A percentile compares a stretch with the other conserved stretches of the same genome.
These are phyloP conservation scores for Catenaria anguillulae DNA, from an alignment of 371 early-diverging fungal species.

Conservation along the genomic window DNA sequence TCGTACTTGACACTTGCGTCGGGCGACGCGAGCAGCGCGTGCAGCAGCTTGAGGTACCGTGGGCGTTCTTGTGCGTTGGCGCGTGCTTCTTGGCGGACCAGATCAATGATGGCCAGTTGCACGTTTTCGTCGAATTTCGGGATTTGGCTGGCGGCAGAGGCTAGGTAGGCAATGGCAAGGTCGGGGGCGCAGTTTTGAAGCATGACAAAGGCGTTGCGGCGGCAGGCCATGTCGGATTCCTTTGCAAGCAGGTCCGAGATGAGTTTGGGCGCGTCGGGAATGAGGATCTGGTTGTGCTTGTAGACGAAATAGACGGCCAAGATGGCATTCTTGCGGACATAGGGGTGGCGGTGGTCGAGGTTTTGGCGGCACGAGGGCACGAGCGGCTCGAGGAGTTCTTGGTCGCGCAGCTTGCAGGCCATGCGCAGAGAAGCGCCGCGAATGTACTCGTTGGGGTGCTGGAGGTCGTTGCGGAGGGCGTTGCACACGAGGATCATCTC, in stretches of 20 bases:
- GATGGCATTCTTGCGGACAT: constrained; percentile 96
- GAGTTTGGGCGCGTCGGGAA: constrained; percentile 91
- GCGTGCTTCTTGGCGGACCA: constrained; percentile 82
- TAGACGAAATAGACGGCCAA: constrained; percentile 79
- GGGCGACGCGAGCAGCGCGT: constrained; percentile 60
- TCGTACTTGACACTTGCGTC: constrained; percentile 90
- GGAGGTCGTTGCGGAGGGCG: constrained; percentile 90
- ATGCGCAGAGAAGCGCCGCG: constrained; percentile 90
- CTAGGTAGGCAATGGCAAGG: constrained; percentile 70
- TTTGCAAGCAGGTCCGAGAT: constrained; percentile 58
- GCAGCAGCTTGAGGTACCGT: constrained; percentile 73
- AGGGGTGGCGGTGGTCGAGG: constrained; percentile 90
- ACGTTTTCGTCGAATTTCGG: constrained; percentile 72
- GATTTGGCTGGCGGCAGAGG: constrained; percentile 53
- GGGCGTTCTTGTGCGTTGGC: constrained; percentile 63
- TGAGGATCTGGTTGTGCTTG: constrained; percentile 68
- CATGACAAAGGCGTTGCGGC: constrained; percentile 87
- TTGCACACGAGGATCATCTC: constrained; percentile 96
- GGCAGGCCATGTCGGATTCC: constrained; percentile 84
- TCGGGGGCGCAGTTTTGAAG: constrained; percentile 59
- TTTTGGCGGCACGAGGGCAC: constrained; percentile 60
- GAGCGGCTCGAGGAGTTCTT: constrained; percentile 87
- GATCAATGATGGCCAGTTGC: constrained; percentile 82
- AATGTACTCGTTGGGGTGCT: constrained; percentile 98
- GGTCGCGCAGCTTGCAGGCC: constrained; percentile 83